Evolutionary conservation across 208 protist genomes (phyloP), one percentile per base, ranked within the genome.

Genomic region (Leishmania major): DNA sequence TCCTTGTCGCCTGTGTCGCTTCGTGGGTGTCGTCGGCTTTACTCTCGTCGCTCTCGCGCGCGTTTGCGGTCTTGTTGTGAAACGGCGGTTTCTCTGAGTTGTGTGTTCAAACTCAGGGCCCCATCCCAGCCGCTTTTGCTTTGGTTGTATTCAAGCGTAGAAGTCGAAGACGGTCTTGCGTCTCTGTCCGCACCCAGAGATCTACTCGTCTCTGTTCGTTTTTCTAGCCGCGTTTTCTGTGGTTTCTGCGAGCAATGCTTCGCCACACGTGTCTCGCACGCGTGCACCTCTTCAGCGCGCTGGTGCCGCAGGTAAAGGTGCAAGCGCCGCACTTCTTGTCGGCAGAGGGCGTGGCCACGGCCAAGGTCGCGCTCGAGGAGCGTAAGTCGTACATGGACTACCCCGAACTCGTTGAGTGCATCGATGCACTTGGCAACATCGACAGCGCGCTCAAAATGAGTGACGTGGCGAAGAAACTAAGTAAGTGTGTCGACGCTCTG

Each of bases 251-350:
- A 57, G n/a, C 25, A 37, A 97, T 97, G 94, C 84, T 97, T 8
- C 90, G 87, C 13, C 82, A 90, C 59, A 91, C 93, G 25, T 66
- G 84, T 37, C n/a, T 89, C 1, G 73, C 75, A 3, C 79, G 84
- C n/a, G 92, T 94, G 37, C 92, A 97, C 73, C 84, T 97, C 55
- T 97, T 97, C 81, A 90, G 87, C 51, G 90, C 93, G 43, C 82
- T 97, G 15, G 92, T 97, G 59, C 95, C 95, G 13, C 77, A 82
- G 3, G 89, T 89, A 37, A 86, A 83, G 71, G 81, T 90, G 51
- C 80, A 86, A 45, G 80, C 69, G 6, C 88, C 88, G 19, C 69
- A 88, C 75, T 80, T 91, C 62, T 77, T 97, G 35, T 87, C 75
- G 15, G 76, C 31, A 0, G 85, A 87, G 4, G 67, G 92, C 35